Base-by-base conservation (phyloP, 768 basidiomycete genomes). In the Cytidiella melzeri region DNA sequence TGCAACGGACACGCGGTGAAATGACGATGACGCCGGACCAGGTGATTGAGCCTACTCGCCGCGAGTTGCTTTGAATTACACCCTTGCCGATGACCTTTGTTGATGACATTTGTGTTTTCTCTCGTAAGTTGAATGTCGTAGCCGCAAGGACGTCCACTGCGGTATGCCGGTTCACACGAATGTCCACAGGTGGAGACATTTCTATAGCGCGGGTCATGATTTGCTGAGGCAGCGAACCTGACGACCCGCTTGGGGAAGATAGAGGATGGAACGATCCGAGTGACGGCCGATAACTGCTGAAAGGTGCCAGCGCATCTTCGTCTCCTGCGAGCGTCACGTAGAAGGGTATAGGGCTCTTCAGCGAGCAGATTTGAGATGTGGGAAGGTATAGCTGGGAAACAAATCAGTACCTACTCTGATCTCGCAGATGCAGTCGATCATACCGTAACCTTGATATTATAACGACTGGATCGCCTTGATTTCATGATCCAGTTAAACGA, bases 261-360 rank as follows among this genome's bases (percentile, higher is more conserved):
- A 63, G 45, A 26, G 61, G 56, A 27, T 60, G 58, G 54, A 64
- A 62, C 2, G 61, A 62, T 18, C 57, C 47, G 13, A 55, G 43
- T 15, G 40, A 50, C 26, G 59, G 58, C 11, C 51, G 59, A 51
- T 55, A 58, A 2, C 52, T 36, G 3, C 51, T 34, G 46, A 62
- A 62, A 20, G 54, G 52, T 37, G 41, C 50, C 24, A 64, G 53
- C 5, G 51, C 30, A 18, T 47, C 55, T 15, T 62, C 61, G 36
- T 55, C 55, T 26, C 50, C 61, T 43, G 55, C 47, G 36, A 64
- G 42, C 27, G 57, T 56, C 20, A 64, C 50, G 45, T 50, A 53
- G 51, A 62, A 64, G 5, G 61, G 60, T 13, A 64, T 62, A 3
- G 60, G 58, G 34, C 61, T 59, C 30, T 53, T 49, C 36, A 56